phyloP scores from a whole-genome alignment of 1,284 basidiomycete genomes.

The Cystobasidium sp. region DNA sequence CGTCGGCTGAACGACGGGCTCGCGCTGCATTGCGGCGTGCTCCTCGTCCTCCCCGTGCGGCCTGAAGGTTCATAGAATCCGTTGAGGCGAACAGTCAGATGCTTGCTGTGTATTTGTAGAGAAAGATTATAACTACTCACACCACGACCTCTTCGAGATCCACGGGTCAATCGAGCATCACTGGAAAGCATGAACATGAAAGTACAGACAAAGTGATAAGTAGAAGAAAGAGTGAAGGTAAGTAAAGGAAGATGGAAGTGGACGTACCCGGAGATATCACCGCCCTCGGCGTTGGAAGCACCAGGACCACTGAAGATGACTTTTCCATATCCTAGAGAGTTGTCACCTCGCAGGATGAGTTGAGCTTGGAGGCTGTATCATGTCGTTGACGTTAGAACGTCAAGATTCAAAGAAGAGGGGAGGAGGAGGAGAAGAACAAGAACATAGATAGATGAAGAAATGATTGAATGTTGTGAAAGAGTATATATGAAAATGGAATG shows the following conservation, averaged over 20 bases:
- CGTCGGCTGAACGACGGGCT: constrained; percentile 37
- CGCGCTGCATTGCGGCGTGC: constrained; percentile 11
- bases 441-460: no score
- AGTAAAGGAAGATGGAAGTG: neutral
- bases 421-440: neutral
- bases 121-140: neutral
- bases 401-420: neutral
- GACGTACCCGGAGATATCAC: constrained; percentile 25
- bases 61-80: constrained; percentile 13
- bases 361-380: constrained; percentile 38
- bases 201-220: neutral
- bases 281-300: constrained; percentile 10
- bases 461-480: no score
- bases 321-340: constrained; percentile 49
- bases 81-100: neutral
- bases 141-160: constrained; percentile 18
- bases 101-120: neutral
- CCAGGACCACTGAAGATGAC: constrained; percentile 44
- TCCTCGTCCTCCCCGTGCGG: constrained; percentile 29
- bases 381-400: neutral
- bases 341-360: constrained; percentile 39
- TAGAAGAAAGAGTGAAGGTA: constrained; percentile 14
- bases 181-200: no score
- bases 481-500: neutral
- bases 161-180: constrained; percentile 16